Conservation (phyloP, 768 basidiomycete species). For the Boletus sp. region DNA sequence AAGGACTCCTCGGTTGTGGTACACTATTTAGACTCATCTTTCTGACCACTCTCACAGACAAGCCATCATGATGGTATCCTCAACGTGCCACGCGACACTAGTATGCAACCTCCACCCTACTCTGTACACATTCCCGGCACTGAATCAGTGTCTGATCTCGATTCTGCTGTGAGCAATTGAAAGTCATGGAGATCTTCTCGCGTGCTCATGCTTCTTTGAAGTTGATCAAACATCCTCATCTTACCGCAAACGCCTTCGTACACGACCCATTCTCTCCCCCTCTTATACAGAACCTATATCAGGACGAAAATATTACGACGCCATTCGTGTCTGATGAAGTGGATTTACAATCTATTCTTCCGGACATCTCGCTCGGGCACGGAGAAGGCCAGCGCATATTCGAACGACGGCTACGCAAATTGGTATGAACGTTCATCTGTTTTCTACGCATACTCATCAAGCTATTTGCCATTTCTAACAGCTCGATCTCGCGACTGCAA, state of each 20-base stretch:
- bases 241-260: neutral
- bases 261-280: too few species aligned
- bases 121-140: neutral
- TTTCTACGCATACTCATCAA: too few species aligned
- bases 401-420: neutral
- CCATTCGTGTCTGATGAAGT: neutral
- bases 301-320: too few species aligned
- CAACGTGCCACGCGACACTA: too few species aligned
- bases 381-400: neutral
- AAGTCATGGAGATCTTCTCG: neutral
- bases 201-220: neutral
- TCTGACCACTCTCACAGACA: too few species aligned
- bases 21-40: too few species aligned
- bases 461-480: neutral
- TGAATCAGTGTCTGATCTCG: too few species aligned
- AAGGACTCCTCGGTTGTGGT: too few species aligned
- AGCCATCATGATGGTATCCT: too few species aligned
- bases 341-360: neutral
- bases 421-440: neutral
- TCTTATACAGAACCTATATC: neutral
- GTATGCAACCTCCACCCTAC: neutral
- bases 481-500: neutral
- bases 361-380: neutral
- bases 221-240: neutral
- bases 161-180: neutral